A percentile compares a stretch with the other conserved stretches of the same genome.
Evolutionary conservation across 306 rosid species (phyloP).

Genomic region (Ammopiptanthus mongolicus): DNA sequence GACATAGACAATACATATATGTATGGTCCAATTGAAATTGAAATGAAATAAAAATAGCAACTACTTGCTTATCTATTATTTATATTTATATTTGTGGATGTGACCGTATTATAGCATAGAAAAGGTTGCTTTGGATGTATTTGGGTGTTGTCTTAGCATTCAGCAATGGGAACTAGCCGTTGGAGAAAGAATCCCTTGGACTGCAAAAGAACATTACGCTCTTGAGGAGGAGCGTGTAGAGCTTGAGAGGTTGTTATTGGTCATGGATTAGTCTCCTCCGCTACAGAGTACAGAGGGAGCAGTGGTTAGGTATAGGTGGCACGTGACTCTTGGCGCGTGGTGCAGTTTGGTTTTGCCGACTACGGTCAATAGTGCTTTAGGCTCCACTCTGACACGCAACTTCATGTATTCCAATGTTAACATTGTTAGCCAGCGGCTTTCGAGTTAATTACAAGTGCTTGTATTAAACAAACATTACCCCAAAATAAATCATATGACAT

Average conservation of each 20-base stretch:
- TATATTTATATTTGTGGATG: too few relatives aligned
- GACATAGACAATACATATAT: too few relatives aligned
- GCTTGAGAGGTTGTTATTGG: not conserved
- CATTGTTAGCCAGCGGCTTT: not conserved
- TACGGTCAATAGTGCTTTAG: not conserved
- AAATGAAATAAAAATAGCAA: too few relatives aligned
- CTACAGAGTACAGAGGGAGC: not conserved
- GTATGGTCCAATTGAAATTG: not conserved
- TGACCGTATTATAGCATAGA: not conserved
- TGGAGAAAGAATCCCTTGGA: slow-evolving; percentile 21
- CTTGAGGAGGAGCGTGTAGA: slow-evolving; percentile 1
- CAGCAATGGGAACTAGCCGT: slow-evolving; percentile 29
- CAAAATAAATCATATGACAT: not conserved
- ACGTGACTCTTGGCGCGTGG: not conserved
- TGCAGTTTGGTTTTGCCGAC: not conserved
- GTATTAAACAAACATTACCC: not conserved
- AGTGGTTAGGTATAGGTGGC: not conserved
- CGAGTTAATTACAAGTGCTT: not conserved
- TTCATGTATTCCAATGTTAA: not conserved
- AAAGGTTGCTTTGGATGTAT: slow-evolving; percentile 22
- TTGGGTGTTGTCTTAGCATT: not conserved
- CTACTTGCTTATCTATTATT: too few relatives aligned
- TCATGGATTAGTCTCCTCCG: not conserved
- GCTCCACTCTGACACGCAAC: not conserved
- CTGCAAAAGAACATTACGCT: slow-evolving; percentile 17